A percentile compares a stretch with the other conserved stretches of the same genome.
These are phyloP conservation scores for Prosopis cineraria DNA, from an alignment of 306 rosid species.

Conservation along the genomic window DNA sequence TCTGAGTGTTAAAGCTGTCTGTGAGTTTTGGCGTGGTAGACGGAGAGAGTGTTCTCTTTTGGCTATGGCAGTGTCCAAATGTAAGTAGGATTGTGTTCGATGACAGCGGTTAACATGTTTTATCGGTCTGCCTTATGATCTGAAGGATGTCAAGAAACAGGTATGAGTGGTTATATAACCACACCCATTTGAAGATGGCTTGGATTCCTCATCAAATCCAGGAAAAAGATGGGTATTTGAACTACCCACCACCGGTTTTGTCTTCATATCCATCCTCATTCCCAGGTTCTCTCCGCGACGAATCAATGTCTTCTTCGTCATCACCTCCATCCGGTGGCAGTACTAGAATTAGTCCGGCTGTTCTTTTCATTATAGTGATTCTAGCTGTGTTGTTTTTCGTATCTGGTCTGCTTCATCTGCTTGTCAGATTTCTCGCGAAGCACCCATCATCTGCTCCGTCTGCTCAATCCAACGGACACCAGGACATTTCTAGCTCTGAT, in stretches of 20 bases:
- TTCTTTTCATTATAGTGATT: conserved; percentile 90
- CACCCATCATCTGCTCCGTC: conserved; percentile 72
- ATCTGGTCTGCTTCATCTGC: conserved; percentile 93
- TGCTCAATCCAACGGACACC: conserved; percentile 62
- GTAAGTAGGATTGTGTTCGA: conserved; percentile 47
- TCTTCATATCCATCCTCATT: conserved; percentile 54
- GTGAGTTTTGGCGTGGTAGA: conserved; percentile 7
- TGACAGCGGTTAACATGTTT: conserved; percentile 27
- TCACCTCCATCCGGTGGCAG: conserved; percentile 61
- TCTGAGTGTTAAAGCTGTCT: conserved; percentile 31
- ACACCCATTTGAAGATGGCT: conserved; percentile 80
- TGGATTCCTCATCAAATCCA: conserved; percentile 64
- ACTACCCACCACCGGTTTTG: conserved; percentile 65
- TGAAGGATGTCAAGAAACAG: conserved; percentile 49
- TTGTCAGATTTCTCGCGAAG: conserved; percentile 89
- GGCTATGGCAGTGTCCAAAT: conserved; percentile 34
- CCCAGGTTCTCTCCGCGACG: conserved; percentile 47
- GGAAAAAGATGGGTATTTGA: conserved; percentile 73
- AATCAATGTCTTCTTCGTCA: conserved; percentile 43
- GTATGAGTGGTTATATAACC: conserved; percentile 51
- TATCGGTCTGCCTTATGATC: conserved; percentile 41
- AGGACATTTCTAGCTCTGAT: conserved; percentile 80
- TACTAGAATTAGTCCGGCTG: conserved; percentile 87
- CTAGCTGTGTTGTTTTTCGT: conserved; percentile 89
- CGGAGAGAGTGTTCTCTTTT: not conserved